Conservation (phyloP, 2,329 filamentous ascomycete genomes). For the Penicillium nordicum region DNA sequence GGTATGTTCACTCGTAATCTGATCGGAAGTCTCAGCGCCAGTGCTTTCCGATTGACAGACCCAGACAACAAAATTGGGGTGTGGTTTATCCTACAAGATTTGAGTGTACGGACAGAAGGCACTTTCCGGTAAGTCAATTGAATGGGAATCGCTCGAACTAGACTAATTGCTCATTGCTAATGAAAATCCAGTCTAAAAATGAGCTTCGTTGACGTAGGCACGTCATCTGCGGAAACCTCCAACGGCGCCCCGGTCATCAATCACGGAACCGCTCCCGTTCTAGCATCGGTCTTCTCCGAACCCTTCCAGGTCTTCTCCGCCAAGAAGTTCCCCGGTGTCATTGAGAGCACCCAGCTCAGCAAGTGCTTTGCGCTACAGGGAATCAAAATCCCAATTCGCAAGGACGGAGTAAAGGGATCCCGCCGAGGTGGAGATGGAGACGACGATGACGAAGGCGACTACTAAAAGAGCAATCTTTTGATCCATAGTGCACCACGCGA, state of each 20-base stretch:
- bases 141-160: background rate
- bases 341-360: slow-evolving; percentile 85
- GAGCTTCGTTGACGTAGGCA: slow-evolving; percentile 81
- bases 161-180: slow-evolving; percentile 4
- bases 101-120: slow-evolving; percentile 91
- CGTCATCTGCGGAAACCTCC: slow-evolving; percentile 37
- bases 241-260: slow-evolving; percentile 57
- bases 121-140: slow-evolving; percentile 68
- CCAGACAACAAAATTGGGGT: slow-evolving; percentile 77
- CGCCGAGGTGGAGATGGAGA: slow-evolving; percentile 35
- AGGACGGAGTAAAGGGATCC: slow-evolving; percentile 63
- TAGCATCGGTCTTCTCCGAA: slow-evolving; percentile 82
- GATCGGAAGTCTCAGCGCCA: slow-evolving; percentile 86
- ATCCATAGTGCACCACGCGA: slow-evolving; percentile 1
- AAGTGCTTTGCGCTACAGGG: slow-evolving; percentile 91
- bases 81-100: slow-evolving; percentile 95
- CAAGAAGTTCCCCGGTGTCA: slow-evolving; percentile 97
- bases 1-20: slow-evolving; percentile 94
- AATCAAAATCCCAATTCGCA: slow-evolving; percentile 94
- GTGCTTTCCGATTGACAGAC: slow-evolving; percentile 79
- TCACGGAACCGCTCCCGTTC: slow-evolving; percentile 71
- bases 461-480: slow-evolving; percentile 16
- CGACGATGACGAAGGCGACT: slow-evolving; percentile 33
- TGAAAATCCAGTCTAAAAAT: slow-evolving; percentile 56
- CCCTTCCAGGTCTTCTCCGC: slow-evolving; percentile 91